Evolutionary conservation across 2,329 filamentous ascomycete genomes (phyloP).

Genomic region (Biscogniauxia mediterranea): DNA sequence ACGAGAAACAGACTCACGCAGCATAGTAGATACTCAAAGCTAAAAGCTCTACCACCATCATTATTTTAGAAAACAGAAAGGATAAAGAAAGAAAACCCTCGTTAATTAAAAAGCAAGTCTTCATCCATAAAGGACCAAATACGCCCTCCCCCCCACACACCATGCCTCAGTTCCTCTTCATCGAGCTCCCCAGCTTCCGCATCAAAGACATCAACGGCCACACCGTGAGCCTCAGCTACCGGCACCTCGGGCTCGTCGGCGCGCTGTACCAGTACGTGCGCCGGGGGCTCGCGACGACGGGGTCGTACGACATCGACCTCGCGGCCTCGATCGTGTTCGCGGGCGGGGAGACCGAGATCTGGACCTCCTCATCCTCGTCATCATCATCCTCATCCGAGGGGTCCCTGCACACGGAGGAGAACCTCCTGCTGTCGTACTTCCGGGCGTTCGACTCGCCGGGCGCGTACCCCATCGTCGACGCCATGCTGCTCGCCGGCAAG

Average conservation of each 20-base stretch:
- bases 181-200: slow-evolving; percentile 32
- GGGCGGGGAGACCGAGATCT: slow-evolving; percentile 29
- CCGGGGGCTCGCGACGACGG: slow-evolving; percentile 20
- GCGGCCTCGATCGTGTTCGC: slow-evolving; percentile 30
- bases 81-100: too few relatives aligned
- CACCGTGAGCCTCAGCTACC: slow-evolving; percentile 20
- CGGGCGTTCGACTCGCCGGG: slow-evolving; percentile 32
- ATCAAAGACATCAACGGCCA: slow-evolving; percentile 27
- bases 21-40: too few relatives aligned
- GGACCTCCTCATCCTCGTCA: slow-evolving; percentile 23
- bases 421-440: slow-evolving; percentile 30
- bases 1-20: too few relatives aligned
- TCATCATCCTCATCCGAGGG: background rate
- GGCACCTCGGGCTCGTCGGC: slow-evolving; percentile 24
- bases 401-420: slow-evolving; percentile 32
- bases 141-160: background rate
- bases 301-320: slow-evolving; percentile 26
- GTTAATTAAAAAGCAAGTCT: too few relatives aligned
- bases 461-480: slow-evolving; percentile 31
- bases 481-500: slow-evolving; percentile 27
- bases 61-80: too few relatives aligned
- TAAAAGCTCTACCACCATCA: too few relatives aligned
- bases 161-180: slow-evolving; percentile 31
- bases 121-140: too few relatives aligned
- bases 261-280: slow-evolving; percentile 29